These are phyloP conservation scores for Chenopodium formosanum DNA, from an alignment of 148 eudicot genomes.

Conservation along the genomic window DNA sequence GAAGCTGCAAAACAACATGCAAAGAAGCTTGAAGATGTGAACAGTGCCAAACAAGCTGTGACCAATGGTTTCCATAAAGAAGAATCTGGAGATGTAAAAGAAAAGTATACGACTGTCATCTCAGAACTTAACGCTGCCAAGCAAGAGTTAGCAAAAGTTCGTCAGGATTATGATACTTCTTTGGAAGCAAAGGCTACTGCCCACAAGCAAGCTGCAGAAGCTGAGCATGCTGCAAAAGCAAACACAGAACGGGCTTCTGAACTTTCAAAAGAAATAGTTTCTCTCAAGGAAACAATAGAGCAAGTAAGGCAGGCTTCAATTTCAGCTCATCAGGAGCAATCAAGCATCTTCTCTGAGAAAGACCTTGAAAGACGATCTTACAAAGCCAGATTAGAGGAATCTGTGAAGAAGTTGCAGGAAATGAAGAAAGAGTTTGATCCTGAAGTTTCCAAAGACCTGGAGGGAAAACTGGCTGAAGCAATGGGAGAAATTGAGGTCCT, in stretches of 20 bases:
- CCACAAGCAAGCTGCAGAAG: conserved; percentile 51
- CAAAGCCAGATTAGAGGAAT: conserved; percentile 62
- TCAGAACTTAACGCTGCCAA: conserved; percentile 65
- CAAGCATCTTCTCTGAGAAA: conserved; percentile 51
- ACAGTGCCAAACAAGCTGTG: conserved; percentile 19
- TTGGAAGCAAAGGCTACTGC: conserved; percentile 55
- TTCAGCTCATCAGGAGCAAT: conserved; percentile 53
- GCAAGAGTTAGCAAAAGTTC: conserved; percentile 59
- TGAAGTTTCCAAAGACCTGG: conserved; percentile 48
- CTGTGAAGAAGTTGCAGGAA: conserved; percentile 54
- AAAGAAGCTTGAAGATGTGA: conserved; percentile 52
- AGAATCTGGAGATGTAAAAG: conserved; percentile 47
- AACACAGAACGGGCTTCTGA: conserved; percentile 52
- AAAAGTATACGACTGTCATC: conserved; percentile 41
- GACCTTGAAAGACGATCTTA: conserved; percentile 45
- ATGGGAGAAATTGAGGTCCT: conserved; percentile 53
- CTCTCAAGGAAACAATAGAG: conserved; percentile 56
- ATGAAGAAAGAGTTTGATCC: conserved; percentile 67
- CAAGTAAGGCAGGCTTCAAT: conserved; percentile 55
- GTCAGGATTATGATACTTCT: conserved; percentile 55
- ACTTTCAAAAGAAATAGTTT: conserved; percentile 54
- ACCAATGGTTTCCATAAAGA: conserved; percentile 36
- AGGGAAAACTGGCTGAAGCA: conserved; percentile 54
- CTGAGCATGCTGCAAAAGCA: conserved; percentile 49
- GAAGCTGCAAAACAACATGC: conserved; percentile 52